Base-by-base conservation (phyloP, 2,329 filamentous ascomycete species). In the Orbilia oligospora region DNA sequence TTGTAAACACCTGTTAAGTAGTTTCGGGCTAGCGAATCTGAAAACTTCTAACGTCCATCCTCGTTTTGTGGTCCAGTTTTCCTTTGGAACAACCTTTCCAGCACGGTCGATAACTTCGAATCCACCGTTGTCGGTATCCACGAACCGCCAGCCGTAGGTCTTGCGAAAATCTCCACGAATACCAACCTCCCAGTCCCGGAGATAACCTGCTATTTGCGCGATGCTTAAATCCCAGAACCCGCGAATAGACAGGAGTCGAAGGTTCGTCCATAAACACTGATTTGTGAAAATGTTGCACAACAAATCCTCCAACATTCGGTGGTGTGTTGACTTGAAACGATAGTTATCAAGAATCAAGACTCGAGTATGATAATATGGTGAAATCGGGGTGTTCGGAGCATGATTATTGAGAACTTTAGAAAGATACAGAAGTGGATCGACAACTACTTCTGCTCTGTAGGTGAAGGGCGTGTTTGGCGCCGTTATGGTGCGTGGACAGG, bases 281-380 rank as follows among this genome's bases (percentile, higher is more conserved):
- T 78, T 78, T n/a, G 51, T 48, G 27, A 78, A 78, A n/a, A 78
- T 56, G 6, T 36, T 30, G 20, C n/a, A 49, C 22, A 78, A 44
- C 41, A 71, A 49, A 20, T 78, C 68, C 8, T 27, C 63, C 3
- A 72, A 38, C 18, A 64, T 24, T 8, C 51, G 20, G 6, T 38
- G 63, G 30, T 64, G 61, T 5, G 75, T 68, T 22, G 53, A 63
- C 9, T 36, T 41, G 51, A 78, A 68, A 0, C 20, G 53, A 27
- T 68, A 78, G 36, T 78, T 78, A 44, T 78, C 75, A 9, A 78
- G 75, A 12, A 78, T 78, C 16, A 78, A 18, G 5, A 78, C 68
- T 5, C 75, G 22, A 5, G 71, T 68, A 18, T 78, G 75, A 33
- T 72, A 63, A 56, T 64, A 78, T 3, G 75, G 68, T 6, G 75